A percentile compares a stretch with the other conserved stretches of the same genome.
Evolutionary conservation across 2,329 filamentous ascomycete species (phyloP).

Genomic region (Celoporthe dispersa): DNA sequence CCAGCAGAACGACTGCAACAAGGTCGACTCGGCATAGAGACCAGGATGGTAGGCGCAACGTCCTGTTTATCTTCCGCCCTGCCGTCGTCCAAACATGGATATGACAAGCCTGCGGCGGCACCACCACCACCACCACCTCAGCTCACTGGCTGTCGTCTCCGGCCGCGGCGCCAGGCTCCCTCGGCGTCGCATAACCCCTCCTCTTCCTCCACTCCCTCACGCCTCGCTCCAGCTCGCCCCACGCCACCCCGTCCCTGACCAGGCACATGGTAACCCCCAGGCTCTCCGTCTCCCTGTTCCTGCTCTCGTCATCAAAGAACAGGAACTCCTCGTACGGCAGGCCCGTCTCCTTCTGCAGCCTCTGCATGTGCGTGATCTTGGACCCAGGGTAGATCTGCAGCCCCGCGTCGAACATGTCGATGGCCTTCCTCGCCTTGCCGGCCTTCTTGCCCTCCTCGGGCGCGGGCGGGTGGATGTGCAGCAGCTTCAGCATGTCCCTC

Average conservation of each 20-base stretch:
- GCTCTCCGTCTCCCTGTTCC: slow-evolving; percentile 80
- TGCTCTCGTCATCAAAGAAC: slow-evolving; percentile 91
- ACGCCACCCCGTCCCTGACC: slow-evolving; percentile 77
- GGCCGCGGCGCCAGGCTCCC: background rate
- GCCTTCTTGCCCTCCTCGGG: slow-evolving; percentile 33
- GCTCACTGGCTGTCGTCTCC: background rate
- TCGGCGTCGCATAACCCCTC: slow-evolving; percentile 47
- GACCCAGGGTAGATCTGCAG: slow-evolving; percentile 74
- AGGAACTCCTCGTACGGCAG: slow-evolving; percentile 83
- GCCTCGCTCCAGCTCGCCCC: slow-evolving; percentile 77
- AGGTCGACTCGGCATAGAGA: too few relatives aligned
- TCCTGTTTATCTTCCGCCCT: too few relatives aligned
- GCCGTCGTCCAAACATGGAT: too few relatives aligned
- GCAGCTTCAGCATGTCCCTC: slow-evolving; percentile 75
- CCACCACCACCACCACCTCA: background rate
- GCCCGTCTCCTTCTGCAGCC: slow-evolving; percentile 71
- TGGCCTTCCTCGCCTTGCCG: slow-evolving; percentile 48
- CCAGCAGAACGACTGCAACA: too few relatives aligned
- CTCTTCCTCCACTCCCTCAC: slow-evolving; percentile 80
- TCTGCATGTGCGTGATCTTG: slow-evolving; percentile 85
- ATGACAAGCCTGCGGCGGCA: too few relatives aligned
- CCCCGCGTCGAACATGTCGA: slow-evolving; percentile 64
- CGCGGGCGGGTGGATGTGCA: slow-evolving; percentile 58
- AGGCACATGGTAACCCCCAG: slow-evolving; percentile 85
- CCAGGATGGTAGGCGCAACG: too few relatives aligned